Evolutionary conservation across 2,329 filamentous ascomycete genomes (phyloP), one percentile per base, ranked within the genome.

Genomic region (Penicillium sp.): DNA sequence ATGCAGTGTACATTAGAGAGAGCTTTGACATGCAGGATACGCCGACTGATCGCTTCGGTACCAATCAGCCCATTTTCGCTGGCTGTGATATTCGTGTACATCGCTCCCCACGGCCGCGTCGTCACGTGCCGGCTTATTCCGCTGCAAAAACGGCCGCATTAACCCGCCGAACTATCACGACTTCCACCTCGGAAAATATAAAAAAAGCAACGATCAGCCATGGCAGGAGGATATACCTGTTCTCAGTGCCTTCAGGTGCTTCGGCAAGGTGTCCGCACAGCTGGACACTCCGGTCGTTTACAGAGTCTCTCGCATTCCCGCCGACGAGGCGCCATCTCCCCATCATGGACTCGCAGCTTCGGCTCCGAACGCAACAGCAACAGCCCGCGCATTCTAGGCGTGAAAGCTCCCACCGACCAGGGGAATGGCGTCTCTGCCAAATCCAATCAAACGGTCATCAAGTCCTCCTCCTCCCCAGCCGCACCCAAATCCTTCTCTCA

Each of bases 201-300:
- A 7, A 32, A 32, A 32, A 32, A 7, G 4, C 8, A 11, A 25
- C 4, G 56, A 46, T 42, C 52, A 56, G 55, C 58, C 59, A 72
- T 72, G 69, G 60, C 66, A 47, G 62, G 60, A 45, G 66, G 68
- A 51, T 67, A 69, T 53, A 70, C 68, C 41, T 72, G 69, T 60
- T 62, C 63, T 39, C 67, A 65, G 48, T 72, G 69, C 55, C 55
- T 68, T 42, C 67, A 67, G 52, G 63, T 60, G 39, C 58, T 72
- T 27, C 60, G 60, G 29, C 59, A 64, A 42, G 57, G 62, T n/a
- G 53, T 58, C 37, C 54, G 61, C 43, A 49, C 55, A 28, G 53
- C 59, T 41, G 49, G 57, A 18, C 45, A 58, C 28, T 46, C 55
- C 33, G 45, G 58, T 45, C 60, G 60, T 36, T 41, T 60, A 8